A percentile compares a stretch with the other conserved stretches of the same genome.
phyloP scores from a whole-genome alignment of 306 rosid genomes.

The Prinsepia uniflora region DNA sequence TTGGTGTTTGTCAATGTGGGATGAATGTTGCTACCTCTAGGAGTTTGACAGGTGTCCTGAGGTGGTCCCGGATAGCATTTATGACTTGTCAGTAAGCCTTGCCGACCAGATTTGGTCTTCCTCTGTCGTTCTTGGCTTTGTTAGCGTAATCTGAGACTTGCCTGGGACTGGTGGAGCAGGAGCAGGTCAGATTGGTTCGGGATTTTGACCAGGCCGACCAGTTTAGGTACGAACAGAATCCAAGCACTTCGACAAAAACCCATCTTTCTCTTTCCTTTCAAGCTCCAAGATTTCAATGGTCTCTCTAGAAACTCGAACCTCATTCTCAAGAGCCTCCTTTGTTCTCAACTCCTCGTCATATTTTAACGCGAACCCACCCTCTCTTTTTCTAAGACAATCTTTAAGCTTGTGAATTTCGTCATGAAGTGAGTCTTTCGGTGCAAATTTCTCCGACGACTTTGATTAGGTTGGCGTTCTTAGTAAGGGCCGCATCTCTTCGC shows the following conservation, averaged over 20 bases:
- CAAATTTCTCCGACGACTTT: conserved; percentile 19
- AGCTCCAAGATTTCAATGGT: conserved; percentile 37
- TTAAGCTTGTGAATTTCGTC: conserved; percentile 32
- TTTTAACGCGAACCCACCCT: conserved; percentile 26
- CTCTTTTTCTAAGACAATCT: conserved; percentile 28
- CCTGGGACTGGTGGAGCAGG: too few species aligned
- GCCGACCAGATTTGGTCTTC: too few species aligned
- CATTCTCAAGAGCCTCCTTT: conserved; percentile 24
- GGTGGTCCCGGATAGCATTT: too few species aligned
- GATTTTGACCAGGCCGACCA: too few species aligned
- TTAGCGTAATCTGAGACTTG: too few species aligned
- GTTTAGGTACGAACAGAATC: conserved; percentile 44
- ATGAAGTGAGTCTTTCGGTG: conserved; percentile 30
- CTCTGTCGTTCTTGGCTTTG: too few species aligned
- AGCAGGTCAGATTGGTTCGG: too few species aligned
- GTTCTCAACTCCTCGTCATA: conserved; percentile 22
- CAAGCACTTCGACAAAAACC: conserved; percentile 24
- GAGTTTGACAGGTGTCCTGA: too few species aligned
- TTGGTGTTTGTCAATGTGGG: too few species aligned
- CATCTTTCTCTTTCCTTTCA: conserved; percentile 38
- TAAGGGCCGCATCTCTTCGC: conserved; percentile 24
- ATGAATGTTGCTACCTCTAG: too few species aligned
- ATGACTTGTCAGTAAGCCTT: too few species aligned
- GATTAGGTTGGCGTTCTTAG: conserved; percentile 21
- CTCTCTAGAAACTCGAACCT: conserved; percentile 33